These are phyloP conservation scores for Candida silvicultrix DNA, from an alignment of 805 yeast genomes.

Conservation along the genomic window DNA sequence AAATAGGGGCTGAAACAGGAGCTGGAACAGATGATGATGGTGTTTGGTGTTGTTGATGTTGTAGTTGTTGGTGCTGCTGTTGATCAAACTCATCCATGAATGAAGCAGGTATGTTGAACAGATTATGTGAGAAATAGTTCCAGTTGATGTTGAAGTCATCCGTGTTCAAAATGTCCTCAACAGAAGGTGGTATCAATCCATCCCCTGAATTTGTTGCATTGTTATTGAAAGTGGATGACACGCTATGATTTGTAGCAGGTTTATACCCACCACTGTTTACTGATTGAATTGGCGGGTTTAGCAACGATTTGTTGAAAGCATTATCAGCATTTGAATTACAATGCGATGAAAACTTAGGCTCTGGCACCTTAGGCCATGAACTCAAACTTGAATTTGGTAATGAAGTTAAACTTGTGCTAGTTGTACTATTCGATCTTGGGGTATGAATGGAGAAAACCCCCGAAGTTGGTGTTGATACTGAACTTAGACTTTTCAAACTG, in stretches of 20 bases:
- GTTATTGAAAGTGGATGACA: no score
- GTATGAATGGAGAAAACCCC: neutral
- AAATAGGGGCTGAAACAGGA: no score
- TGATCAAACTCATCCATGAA: slow-evolving; percentile 1
- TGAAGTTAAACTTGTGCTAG: no score
- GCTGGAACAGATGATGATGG: neutral
- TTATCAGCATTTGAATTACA: neutral
- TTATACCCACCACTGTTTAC: neutral
- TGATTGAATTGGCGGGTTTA: neutral
- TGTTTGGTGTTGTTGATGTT: no score
- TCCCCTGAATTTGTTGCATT: neutral
- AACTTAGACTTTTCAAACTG: no score
- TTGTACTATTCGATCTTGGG: neutral
- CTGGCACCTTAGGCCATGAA: neutral
- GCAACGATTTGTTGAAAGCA: neutral
- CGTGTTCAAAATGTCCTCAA: slow-evolving; percentile 4
- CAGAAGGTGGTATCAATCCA: neutral
- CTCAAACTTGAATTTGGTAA: no score
- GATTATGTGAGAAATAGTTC: slow-evolving; percentile 4
- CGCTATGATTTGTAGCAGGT: no score
- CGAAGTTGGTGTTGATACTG: neutral
- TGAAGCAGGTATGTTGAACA: slow-evolving; percentile 7
- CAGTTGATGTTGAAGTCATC: neutral
- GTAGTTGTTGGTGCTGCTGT: neutral
- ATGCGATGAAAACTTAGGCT: neutral